Percentiles rank a stretch among this genome's conserved stretches.
phyloP scores from a whole-genome alignment of 2,329 filamentous ascomycete genomes.

The Neofusicoccum laricinum region DNA sequence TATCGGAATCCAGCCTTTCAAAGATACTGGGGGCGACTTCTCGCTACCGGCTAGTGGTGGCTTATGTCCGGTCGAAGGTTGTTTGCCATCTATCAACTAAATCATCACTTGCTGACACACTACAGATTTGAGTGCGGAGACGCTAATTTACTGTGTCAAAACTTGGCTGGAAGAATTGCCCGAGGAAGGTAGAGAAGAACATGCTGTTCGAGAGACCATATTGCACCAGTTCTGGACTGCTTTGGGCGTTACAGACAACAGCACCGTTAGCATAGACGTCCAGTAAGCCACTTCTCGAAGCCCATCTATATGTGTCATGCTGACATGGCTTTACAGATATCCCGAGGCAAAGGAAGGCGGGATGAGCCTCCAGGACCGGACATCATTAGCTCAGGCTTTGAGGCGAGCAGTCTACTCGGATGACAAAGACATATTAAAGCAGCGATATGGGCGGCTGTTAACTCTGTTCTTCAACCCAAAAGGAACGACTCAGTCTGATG shows the following conservation, averaged over 20 bases:
- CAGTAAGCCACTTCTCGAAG: neutral
- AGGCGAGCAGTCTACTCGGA: conserved; percentile 28
- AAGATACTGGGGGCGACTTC: conserved; percentile 2
- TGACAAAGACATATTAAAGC: conserved; percentile 26
- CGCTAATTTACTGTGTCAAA: conserved; percentile 31
- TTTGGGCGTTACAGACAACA: neutral
- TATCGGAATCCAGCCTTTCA: conserved; percentile 4
- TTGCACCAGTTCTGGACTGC: neutral
- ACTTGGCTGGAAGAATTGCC: conserved; percentile 33
- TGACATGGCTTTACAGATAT: neutral
- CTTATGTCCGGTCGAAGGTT: conserved; percentile 19
- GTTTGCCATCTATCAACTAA: neutral
- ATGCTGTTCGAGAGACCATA: neutral
- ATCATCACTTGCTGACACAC: neutral
- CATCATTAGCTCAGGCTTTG: conserved; percentile 17
- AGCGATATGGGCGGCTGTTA: conserved; percentile 31
- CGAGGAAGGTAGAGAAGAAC: neutral
- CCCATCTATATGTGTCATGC: neutral
- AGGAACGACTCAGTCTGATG: neutral
- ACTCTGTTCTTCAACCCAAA: conserved; percentile 26
- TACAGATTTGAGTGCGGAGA: conserved; percentile 29
- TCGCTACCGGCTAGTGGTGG: conserved; percentile 6
- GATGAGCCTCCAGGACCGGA: neutral
- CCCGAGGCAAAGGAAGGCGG: neutral
- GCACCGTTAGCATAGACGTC: neutral